These are phyloP conservation scores for Candolleomyces aberdarensis DNA, from an alignment of 768 basidiomycete species.

Conservation along the genomic window DNA sequence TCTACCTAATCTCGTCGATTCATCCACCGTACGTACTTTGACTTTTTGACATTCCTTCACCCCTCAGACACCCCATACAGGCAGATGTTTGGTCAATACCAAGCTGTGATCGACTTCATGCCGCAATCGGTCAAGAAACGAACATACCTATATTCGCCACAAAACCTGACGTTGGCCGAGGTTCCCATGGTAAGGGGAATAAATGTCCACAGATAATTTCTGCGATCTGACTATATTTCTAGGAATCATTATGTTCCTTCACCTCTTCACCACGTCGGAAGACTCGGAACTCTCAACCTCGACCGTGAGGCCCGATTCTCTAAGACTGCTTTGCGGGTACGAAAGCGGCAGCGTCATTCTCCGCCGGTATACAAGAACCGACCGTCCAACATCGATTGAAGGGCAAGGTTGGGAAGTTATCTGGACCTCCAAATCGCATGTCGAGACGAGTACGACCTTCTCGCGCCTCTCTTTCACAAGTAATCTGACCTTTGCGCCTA, in stretches of 20 bases:
- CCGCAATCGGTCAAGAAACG: slow-evolving; percentile 70
- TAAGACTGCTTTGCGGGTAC: slow-evolving; percentile 72
- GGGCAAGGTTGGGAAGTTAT: slow-evolving; percentile 70
- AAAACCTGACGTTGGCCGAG: slow-evolving; percentile 45
- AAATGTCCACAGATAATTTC: neutral
- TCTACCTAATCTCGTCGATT: slow-evolving; percentile 87
- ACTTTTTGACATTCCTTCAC: slow-evolving; percentile 1
- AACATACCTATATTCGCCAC: slow-evolving; percentile 32
- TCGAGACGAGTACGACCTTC: slow-evolving; percentile 59
- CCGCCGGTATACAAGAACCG: slow-evolving; percentile 44
- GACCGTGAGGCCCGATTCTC: slow-evolving; percentile 26
- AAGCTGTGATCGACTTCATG: slow-evolving; percentile 64
- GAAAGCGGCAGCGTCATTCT: slow-evolving; percentile 87
- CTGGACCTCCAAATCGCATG: slow-evolving; percentile 67
- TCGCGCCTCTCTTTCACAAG: neutral
- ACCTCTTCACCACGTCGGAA: slow-evolving; percentile 45
- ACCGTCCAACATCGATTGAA: slow-evolving; percentile 54
- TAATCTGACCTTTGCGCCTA: slow-evolving; percentile 20
- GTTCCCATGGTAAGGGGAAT: slow-evolving; percentile 48
- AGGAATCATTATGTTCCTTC: slow-evolving; percentile 91
- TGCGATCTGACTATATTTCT: neutral
- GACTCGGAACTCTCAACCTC: slow-evolving; percentile 6
- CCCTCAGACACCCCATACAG: slow-evolving; percentile 34
- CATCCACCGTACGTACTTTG: slow-evolving; percentile 57
- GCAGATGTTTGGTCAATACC: slow-evolving; percentile 88